These are phyloP conservation scores for Populus ilicifolia DNA, from an alignment of 345 rosid genomes.

Conservation along the genomic window DNA sequence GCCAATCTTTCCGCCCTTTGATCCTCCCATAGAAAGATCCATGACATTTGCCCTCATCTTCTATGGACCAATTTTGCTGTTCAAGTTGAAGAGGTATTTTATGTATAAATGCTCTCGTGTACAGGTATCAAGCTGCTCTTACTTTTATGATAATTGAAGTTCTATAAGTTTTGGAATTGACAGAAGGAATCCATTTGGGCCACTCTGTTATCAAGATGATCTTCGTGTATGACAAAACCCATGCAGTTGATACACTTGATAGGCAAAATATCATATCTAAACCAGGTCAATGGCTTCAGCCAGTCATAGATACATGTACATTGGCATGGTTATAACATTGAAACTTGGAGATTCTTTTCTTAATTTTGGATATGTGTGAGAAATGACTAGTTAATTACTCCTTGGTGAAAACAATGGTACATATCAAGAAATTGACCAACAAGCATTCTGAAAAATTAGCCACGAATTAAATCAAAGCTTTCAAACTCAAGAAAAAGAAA, in stretches of 20 bases:
- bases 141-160: background rate
- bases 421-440: background rate
- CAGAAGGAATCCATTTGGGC: background rate
- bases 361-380: background rate
- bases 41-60: background rate
- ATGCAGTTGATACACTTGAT: background rate
- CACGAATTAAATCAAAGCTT: conserved; percentile 2
- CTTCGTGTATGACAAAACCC: background rate
- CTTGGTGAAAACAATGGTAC: background rate
- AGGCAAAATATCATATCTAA: background rate
- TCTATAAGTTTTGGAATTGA: background rate
- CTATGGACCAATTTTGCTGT: background rate
- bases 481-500: conserved; percentile 2
- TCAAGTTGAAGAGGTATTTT: background rate
- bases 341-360: background rate
- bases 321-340: background rate
- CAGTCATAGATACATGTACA: background rate
- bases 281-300: background rate
- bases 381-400: background rate
- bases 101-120: background rate
- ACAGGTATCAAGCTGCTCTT: background rate
- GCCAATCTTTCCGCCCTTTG: too few relatives aligned
- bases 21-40: background rate
- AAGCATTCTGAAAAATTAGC: background rate
- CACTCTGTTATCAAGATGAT: background rate